Evolutionary conservation across 768 basidiomycete species (phyloP).

Genomic region (Hygrocybe coccinea): DNA sequence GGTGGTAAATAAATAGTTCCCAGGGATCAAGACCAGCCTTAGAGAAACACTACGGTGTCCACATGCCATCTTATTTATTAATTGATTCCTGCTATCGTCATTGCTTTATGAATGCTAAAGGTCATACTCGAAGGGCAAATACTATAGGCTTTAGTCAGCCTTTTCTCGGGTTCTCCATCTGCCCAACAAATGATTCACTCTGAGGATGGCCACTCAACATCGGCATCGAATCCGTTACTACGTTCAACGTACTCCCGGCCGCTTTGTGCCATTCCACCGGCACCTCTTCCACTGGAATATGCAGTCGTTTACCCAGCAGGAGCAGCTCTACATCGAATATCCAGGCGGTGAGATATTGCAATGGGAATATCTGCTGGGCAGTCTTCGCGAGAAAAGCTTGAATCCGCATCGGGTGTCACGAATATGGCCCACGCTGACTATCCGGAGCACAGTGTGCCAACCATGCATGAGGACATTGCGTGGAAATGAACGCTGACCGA

Average conservation of each 20-base stretch:
- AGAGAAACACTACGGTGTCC: too few species aligned
- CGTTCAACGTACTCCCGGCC: conserved; percentile 84
- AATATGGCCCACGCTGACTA: conserved; percentile 88
- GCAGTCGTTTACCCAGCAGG: conserved; percentile 71
- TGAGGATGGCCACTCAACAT: conserved; percentile 84
- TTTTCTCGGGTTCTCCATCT: conserved; percentile 59
- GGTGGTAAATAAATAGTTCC: too few species aligned
- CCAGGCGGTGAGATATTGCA: conserved; percentile 85
- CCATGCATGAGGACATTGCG: conserved; percentile 90
- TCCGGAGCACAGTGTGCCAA: conserved; percentile 80
- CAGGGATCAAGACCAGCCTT: too few species aligned
- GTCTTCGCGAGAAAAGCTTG: conserved; percentile 86
- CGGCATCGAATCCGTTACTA: conserved; percentile 77
- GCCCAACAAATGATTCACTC: conserved; percentile 76
- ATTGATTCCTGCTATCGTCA: too few species aligned
- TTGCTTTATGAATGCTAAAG: too few species aligned
- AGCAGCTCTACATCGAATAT: conserved; percentile 96
- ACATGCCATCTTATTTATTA: too few species aligned
- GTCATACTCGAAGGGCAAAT: too few species aligned
- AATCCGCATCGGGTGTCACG: conserved; percentile 97
- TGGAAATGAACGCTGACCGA: conserved; percentile 77
- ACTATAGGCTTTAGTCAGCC: too few species aligned
- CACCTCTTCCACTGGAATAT: conserved; percentile 80
- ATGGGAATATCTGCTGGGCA: conserved; percentile 78
- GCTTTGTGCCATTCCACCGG: conserved; percentile 91